Conservation (phyloP, 106 monocot species). For the Narthecium ossifragum region DNA sequence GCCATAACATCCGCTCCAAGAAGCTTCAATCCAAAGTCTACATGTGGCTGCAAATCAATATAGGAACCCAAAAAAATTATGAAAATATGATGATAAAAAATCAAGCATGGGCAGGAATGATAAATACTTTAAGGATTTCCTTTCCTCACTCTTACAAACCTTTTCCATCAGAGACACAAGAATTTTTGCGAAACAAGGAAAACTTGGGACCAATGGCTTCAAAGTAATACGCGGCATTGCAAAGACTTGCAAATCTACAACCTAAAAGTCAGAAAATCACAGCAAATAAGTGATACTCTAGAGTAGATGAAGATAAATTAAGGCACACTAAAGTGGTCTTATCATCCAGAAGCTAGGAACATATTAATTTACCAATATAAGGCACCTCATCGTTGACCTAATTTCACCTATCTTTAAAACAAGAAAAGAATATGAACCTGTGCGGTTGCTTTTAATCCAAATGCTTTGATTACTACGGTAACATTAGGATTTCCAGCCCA, state of each 20-base stretch:
- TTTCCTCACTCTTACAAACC: constrained; percentile 8
- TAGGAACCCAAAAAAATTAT: background rate
- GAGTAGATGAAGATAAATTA: no score
- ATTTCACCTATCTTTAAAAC: no score
- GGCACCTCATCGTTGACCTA: no score
- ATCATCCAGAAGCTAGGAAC: no score
- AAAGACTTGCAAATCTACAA: constrained; percentile 56
- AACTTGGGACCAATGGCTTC: constrained; percentile 50
- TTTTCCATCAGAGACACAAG: constrained; percentile 59
- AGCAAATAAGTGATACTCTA: no score
- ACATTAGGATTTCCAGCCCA: constrained; percentile 67
- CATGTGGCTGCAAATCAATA: constrained; percentile 37
- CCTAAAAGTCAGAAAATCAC: constrained; percentile 26
- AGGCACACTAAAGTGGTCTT: no score
- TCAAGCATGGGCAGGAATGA: background rate
- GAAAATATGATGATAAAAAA: background rate
- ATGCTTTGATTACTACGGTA: constrained; percentile 31
- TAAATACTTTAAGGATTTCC: background rate
- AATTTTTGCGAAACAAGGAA: constrained; percentile 55
- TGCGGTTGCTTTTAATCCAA: constrained; percentile 40
- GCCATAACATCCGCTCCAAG: constrained; percentile 57
- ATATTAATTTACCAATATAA: no score
- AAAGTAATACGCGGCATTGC: constrained; percentile 47
- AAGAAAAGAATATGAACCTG: constrained; percentile 18
- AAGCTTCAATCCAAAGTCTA: constrained; percentile 58